A percentile compares a stretch with the other conserved stretches of the same genome.
These are phyloP conservation scores for Kodamaea ohmeri DNA, from an alignment of 1,139 yeast genomes.

Conservation along the genomic window DNA sequence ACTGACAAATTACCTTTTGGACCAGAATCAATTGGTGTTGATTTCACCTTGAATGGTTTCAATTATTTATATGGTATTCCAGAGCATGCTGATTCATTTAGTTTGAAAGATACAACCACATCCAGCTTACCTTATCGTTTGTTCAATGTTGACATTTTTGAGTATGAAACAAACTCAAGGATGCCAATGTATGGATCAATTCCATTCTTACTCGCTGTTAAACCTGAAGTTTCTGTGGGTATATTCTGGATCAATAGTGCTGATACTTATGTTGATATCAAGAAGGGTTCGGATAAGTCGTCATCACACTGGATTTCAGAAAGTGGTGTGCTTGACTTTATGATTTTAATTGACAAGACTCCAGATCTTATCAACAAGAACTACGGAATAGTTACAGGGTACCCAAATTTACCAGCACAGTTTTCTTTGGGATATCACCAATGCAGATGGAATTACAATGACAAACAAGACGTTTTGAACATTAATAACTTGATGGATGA, in stretches of 20 bases:
- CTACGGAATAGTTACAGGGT: conserved; percentile 77
- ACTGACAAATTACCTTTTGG: conserved; percentile 71
- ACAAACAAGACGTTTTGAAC: conserved; percentile 75
- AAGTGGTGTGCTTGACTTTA: conserved; percentile 75
- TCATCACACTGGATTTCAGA: conserved; percentile 93
- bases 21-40: conserved; percentile 86
- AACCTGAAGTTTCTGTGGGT: conserved; percentile 61
- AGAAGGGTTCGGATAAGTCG: conserved; percentile 30
- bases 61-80: conserved; percentile 85
- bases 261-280: conserved; percentile 84
- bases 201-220: conserved; percentile 78
- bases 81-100: conserved; percentile 84
- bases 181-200: conserved; percentile 94
- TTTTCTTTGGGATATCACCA: conserved; percentile 82
- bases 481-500: conserved; percentile 71
- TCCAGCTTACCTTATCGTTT: conserved; percentile 70
- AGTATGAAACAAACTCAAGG: conserved; percentile 77
- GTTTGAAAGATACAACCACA: conserved; percentile 63
- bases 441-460: conserved; percentile 96
- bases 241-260: conserved; percentile 92
- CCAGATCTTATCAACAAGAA: conserved; percentile 60
- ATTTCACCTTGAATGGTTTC: conserved; percentile 61
- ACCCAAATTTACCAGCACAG: conserved; percentile 68
- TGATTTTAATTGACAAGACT: conserved; percentile 60
- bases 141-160: conserved; percentile 91